Percentiles rank a stretch among this genome's conserved stretches.
Conservation (phyloP, 2,329 filamentous ascomycete species). For the Daldinia eschscholtzii region DNA sequence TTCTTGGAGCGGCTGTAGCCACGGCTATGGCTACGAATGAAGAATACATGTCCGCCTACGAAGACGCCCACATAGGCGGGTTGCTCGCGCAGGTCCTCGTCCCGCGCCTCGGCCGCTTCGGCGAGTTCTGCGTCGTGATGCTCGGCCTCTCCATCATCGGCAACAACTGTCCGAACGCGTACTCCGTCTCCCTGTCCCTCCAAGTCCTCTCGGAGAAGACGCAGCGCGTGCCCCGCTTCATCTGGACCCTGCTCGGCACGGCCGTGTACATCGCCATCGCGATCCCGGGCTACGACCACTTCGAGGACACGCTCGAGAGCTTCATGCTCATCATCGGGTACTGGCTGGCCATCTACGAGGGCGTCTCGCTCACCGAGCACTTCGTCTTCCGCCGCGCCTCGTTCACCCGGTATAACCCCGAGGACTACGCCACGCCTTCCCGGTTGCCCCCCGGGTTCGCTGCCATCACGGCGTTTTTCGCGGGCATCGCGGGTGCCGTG, state of each 20-base stretch:
- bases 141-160: constrained; percentile 76
- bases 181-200: constrained; percentile 75
- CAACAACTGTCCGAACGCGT: constrained; percentile 80
- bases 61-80: constrained; percentile 71
- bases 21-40: constrained; percentile 70
- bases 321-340: constrained; percentile 79
- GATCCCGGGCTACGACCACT: constrained; percentile 76
- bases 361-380: constrained; percentile 74
- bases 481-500: constrained; percentile 74
- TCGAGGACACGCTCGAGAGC: constrained; percentile 74
- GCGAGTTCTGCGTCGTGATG: constrained; percentile 77
- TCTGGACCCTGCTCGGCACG: constrained; percentile 74
- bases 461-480: constrained; percentile 71
- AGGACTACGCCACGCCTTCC: constrained; percentile 68
- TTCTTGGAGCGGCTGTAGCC: constrained; percentile 78
- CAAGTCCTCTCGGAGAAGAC: constrained; percentile 74
- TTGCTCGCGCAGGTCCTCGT: constrained; percentile 75
- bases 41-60: constrained; percentile 68
- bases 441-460: constrained; percentile 74
- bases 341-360: constrained; percentile 81
- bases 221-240: constrained; percentile 71
- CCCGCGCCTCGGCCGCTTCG: constrained; percentile 74
- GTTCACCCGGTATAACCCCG: constrained; percentile 69
- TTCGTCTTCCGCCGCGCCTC: constrained; percentile 75
- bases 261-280: constrained; percentile 75